Evolutionary conservation across 1,284 basidiomycete genomes (phyloP).

Genomic region (Neonothopanus nambi): DNA sequence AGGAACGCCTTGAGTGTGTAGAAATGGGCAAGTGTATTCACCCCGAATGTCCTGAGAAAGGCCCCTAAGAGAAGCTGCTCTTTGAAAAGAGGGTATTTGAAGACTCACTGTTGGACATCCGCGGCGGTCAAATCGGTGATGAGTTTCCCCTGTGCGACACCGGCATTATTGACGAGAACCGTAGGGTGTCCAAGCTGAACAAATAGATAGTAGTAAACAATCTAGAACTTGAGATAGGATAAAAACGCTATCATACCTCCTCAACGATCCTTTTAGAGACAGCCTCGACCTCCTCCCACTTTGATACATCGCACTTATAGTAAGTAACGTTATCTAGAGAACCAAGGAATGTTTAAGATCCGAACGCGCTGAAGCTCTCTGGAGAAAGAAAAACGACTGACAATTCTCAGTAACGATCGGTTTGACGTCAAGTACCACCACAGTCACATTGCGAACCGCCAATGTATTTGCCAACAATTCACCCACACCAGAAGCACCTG

Average conservation of each 20-base stretch:
- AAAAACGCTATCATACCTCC: conserved; percentile 51
- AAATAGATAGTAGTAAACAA: neutral
- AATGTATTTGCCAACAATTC: conserved; percentile 83
- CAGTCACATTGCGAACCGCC: conserved; percentile 76
- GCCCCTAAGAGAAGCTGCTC: neutral
- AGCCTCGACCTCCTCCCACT: conserved; percentile 77
- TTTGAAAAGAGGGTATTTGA: neutral
- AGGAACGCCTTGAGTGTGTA: conserved; percentile 92
- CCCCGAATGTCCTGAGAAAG: conserved; percentile 75
- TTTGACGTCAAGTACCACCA: conserved; percentile 84
- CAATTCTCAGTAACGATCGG: conserved; percentile 77
- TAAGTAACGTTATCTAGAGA: conserved; percentile 74
- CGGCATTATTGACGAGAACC: conserved; percentile 93
- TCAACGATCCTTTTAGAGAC: conserved; percentile 70
- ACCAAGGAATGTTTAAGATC: conserved; percentile 1
- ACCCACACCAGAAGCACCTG: conserved; percentile 89
- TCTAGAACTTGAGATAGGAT: neutral
- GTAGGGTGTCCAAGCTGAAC: conserved; percentile 85
- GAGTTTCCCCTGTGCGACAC: conserved; percentile 89
- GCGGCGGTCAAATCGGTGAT: conserved; percentile 76
- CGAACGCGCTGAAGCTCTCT: neutral
- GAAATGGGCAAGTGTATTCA: conserved; percentile 88
- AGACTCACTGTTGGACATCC: conserved; percentile 77
- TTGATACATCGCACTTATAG: conserved; percentile 89
- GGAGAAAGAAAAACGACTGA: conserved; percentile 34